A percentile compares a stretch with the other conserved stretches of the same genome.
phyloP scores from a whole-genome alignment of 768 basidiomycete genomes.

The Pisolithus sp. region DNA sequence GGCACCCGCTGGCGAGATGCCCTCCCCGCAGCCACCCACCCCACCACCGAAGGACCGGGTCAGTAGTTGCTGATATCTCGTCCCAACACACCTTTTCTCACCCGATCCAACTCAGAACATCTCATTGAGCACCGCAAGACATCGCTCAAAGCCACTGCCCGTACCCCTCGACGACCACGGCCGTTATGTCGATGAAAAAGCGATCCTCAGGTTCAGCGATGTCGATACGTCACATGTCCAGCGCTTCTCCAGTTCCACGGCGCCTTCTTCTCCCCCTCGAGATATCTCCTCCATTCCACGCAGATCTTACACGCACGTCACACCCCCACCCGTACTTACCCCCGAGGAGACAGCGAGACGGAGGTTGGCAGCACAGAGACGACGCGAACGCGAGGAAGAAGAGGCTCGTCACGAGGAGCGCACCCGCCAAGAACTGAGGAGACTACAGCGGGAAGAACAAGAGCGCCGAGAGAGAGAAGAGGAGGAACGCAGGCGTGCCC shows the following conservation, averaged over 20 bases:
- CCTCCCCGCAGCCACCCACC: background rate
- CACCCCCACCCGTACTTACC: constrained; percentile 10
- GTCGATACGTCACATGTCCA: background rate
- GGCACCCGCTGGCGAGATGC: background rate
- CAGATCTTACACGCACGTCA: constrained; percentile 3
- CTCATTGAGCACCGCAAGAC: background rate
- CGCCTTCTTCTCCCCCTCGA: constrained; percentile 5
- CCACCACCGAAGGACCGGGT: background rate
- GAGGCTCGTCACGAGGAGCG: constrained; percentile 40
- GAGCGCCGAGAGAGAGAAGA: constrained; percentile 33
- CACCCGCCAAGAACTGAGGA: constrained; percentile 35
- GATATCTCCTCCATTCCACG: constrained; percentile 1
- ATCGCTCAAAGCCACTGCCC: constrained; percentile 18
- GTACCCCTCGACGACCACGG: constrained; percentile 9
- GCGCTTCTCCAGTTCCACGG: background rate
- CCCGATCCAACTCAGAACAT: background rate
- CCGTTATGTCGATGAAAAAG: constrained; percentile 7
- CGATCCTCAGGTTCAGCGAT: background rate
- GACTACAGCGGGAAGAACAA: constrained; percentile 12
- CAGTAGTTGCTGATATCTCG: background rate
- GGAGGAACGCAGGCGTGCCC: constrained; percentile 33
- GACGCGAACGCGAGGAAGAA: constrained; percentile 33
- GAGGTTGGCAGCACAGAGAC: constrained; percentile 15
- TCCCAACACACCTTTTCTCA: background rate
- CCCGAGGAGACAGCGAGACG: constrained; percentile 24